Conservation (phyloP, 2,329 filamentous ascomycete genomes). For the Apiospora sp. region DNA sequence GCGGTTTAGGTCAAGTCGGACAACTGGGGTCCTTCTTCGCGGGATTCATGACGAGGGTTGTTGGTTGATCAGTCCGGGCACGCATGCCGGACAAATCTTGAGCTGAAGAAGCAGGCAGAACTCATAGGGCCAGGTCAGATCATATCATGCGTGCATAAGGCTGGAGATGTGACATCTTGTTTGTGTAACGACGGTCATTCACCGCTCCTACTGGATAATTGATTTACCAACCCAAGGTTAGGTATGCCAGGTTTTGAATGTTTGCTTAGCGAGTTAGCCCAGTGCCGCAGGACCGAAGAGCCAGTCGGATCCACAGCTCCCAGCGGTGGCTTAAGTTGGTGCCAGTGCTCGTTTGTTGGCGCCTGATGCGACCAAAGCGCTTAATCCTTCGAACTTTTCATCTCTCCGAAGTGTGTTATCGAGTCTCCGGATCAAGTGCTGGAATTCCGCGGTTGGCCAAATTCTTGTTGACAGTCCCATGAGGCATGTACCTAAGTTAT, state of each 20-base stretch:
- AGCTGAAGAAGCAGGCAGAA: not conserved
- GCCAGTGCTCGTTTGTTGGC: slow-evolving; percentile 9
- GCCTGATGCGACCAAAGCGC: slow-evolving; percentile 1
- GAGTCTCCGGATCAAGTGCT: not conserved
- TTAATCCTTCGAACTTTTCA: not conserved
- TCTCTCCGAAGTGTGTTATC: not conserved
- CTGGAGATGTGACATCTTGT: not conserved
- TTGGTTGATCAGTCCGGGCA: not conserved
- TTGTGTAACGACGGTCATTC: not conserved
- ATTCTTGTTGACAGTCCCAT: not conserved
- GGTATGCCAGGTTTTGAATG: not conserved
- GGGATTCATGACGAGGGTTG: not conserved
- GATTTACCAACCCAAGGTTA: too few relatives aligned
- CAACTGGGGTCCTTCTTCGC: not conserved
- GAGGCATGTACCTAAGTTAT: too few relatives aligned
- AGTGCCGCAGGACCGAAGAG: not conserved
- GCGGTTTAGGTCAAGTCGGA: slow-evolving; percentile 31
- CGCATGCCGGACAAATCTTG: not conserved
- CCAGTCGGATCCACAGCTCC: not conserved
- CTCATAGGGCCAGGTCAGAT: not conserved
- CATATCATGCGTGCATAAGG: slow-evolving; percentile 9
- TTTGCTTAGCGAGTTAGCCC: not conserved
- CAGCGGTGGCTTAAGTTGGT: not conserved
- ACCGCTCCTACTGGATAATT: not conserved
- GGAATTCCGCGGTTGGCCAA: not conserved